Base-by-base conservation (phyloP, 2,329 filamentous ascomycete species). In the Fusarium secorum region DNA sequence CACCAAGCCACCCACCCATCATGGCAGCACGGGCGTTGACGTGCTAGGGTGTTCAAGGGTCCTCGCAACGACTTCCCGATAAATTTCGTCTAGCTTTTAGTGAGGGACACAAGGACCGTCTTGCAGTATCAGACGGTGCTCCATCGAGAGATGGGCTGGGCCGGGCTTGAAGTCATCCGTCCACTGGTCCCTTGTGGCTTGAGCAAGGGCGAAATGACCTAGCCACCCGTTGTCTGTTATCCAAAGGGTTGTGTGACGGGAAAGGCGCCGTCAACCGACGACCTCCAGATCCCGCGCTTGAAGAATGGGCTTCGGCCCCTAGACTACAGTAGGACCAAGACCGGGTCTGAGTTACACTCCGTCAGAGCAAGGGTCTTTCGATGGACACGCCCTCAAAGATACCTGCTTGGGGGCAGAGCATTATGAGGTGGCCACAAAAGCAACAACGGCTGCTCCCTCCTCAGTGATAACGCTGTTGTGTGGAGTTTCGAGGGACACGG, bases 61-160 rank as follows among this genome's bases (percentile, higher is more conserved):
- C 36, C 44, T 71, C 60, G 52, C 60, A 70, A 71, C 49, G n/a
- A 66, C 65, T 72, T 70, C 65, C 68, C 41, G 48, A 71, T 59
- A 42, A 44, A 71, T 33, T 24, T 51, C 32, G 64, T 28, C 52
- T 41, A 38, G 17, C 24, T 42, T 49, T 17, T 41, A 22, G 30
- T 17, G 20, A 44, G 38, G 41, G 52, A 54, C 46, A 63, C 60
- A 60, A 57, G 64, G 38, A 36, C 49, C 17, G 36, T 35, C 56
- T 55, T 55, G 52, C 30, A 51, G 35, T 46, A 41, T 58, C 32
- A 52, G 35, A 24, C 41, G 44, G 22, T 66, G 26, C 49, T 55
- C 49, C 38, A 41, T 54, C 24, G 36, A 13, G 28, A 33, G 32
- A 49, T 49, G n/a, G 46, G 42, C 38, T 39, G 22, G 53, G n/a